Evolutionary conservation across 1,284 basidiomycete genomes (phyloP).

Genomic region (Ceratobasidium sp.): DNA sequence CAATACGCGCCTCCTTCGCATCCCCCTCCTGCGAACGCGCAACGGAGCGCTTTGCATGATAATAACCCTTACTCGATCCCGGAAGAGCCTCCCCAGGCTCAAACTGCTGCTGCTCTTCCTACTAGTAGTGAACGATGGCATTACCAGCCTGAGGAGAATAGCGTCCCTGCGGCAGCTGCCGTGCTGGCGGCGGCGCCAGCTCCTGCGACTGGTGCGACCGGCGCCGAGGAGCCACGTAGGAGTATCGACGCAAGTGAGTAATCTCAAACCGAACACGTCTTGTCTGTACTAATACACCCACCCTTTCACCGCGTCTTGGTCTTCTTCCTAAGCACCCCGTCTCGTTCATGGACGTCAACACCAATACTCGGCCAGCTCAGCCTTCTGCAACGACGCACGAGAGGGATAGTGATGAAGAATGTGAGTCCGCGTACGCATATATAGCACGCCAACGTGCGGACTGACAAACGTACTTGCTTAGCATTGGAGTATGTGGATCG

Average conservation of each 20-base stretch:
- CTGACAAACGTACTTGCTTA: too few relatives aligned
- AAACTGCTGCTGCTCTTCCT: slow-evolving; percentile 4
- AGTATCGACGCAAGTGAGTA: slow-evolving; percentile 34
- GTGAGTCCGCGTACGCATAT: slow-evolving; percentile 5
- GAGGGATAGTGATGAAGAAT: slow-evolving; percentile 37
- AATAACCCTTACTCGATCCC: slow-evolving; percentile 17
- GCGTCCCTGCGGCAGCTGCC: too few relatives aligned
- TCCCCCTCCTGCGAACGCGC: slow-evolving; percentile 2
- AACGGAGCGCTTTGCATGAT: slow-evolving; percentile 17
- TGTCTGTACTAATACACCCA: background rate
- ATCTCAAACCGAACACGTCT: background rate
- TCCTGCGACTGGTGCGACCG: background rate
- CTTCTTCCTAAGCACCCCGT: slow-evolving; percentile 39
- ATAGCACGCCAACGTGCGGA: too few relatives aligned
- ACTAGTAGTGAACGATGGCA: slow-evolving; percentile 35
- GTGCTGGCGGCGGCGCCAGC: background rate
- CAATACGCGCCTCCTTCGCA: background rate
- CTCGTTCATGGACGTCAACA: slow-evolving; percentile 28
- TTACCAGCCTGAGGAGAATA: slow-evolving; percentile 23
- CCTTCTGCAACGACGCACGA: slow-evolving; percentile 4
- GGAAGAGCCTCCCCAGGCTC: background rate
- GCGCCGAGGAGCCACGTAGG: slow-evolving; percentile 23
- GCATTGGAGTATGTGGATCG: slow-evolving; percentile 41
- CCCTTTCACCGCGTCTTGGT: slow-evolving; percentile 27
- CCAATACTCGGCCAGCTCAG: slow-evolving; percentile 28